A percentile compares a stretch with the other conserved stretches of the same genome.
phyloP scores from a whole-genome alignment of 164 flowering plant species.

The Stephania japonica region DNA sequence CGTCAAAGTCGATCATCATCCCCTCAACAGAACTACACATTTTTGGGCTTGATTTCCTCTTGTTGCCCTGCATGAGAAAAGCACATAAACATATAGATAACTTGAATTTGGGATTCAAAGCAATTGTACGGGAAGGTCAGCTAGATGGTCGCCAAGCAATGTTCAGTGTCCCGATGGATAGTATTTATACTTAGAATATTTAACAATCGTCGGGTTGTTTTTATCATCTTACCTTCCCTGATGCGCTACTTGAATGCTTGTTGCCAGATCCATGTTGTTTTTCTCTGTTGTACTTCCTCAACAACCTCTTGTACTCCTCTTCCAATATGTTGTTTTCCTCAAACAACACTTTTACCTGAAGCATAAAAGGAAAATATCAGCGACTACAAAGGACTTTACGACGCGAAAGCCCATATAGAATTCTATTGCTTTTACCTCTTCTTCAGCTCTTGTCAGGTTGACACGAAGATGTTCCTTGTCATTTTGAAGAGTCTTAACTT shows the following conservation, averaged over 20 bases:
- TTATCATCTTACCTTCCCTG: conserved; percentile 51
- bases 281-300: conserved; percentile 42
- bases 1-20: conserved; percentile 44
- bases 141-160: too few species aligned
- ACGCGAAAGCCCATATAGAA: not conserved
- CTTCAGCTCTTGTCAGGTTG: conserved; percentile 70
- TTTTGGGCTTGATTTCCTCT: conserved; percentile 60
- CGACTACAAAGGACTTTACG: not conserved
- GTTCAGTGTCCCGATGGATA: too few species aligned
- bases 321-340: conserved; percentile 58
- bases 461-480: conserved; percentile 58
- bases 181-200: not conserved
- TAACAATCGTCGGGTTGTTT: not conserved
- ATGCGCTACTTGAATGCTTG: conserved; percentile 37
- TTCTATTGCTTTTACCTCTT: conserved; percentile 39
- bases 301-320: conserved; percentile 59
- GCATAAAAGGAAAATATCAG: not conserved
- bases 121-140: not conserved
- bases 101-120: not conserved
- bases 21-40: conserved; percentile 37
- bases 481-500: conserved; percentile 35
- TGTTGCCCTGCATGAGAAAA: conserved; percentile 41
- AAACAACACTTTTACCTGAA: conserved; percentile 52
- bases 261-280: conserved; percentile 44
- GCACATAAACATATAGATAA: not conserved